phyloP scores from a whole-genome alignment of 441 rosid species.

The Breynia disticha region DNA sequence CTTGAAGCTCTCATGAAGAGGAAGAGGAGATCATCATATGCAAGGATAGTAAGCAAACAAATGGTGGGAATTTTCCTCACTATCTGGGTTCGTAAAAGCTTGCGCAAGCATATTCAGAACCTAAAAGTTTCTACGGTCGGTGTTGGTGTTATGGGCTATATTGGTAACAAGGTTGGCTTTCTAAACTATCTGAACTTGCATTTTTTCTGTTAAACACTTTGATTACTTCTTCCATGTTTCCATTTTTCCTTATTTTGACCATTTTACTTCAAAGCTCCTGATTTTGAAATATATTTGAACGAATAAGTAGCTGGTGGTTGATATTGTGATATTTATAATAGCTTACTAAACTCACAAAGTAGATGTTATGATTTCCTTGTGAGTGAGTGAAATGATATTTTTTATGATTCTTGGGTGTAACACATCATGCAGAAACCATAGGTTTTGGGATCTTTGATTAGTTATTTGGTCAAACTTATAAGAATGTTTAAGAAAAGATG shows the following conservation, averaged over 20 bases:
- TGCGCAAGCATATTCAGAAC: conserved; percentile 77
- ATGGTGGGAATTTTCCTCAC: conserved; percentile 91
- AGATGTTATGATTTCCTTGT: too few relatives aligned
- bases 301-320: too few relatives aligned
- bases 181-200: conserved; percentile 9
- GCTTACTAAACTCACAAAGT: too few relatives aligned
- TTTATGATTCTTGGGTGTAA: too few relatives aligned
- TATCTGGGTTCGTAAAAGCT: conserved; percentile 80
- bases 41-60: conserved; percentile 84
- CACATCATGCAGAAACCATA: too few relatives aligned
- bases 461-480: too few relatives aligned
- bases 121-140: conserved; percentile 87
- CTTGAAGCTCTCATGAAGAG: conserved; percentile 56
- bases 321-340: too few relatives aligned
- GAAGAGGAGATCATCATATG: conserved; percentile 61
- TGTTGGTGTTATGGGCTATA: conserved; percentile 94
- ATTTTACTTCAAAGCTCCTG: neutral
- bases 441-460: too few relatives aligned
- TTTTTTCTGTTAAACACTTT: conserved; percentile 1
- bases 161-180: conserved; percentile 80
- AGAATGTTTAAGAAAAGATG: too few relatives aligned
- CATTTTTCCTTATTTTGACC: neutral
- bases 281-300: too few relatives aligned
- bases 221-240: neutral
- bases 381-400: too few relatives aligned